A percentile compares a stretch with the other conserved stretches of the same genome.
Evolutionary conservation across 179 eudicot species (phyloP).

Genomic region (Pouteria campechiana): DNA sequence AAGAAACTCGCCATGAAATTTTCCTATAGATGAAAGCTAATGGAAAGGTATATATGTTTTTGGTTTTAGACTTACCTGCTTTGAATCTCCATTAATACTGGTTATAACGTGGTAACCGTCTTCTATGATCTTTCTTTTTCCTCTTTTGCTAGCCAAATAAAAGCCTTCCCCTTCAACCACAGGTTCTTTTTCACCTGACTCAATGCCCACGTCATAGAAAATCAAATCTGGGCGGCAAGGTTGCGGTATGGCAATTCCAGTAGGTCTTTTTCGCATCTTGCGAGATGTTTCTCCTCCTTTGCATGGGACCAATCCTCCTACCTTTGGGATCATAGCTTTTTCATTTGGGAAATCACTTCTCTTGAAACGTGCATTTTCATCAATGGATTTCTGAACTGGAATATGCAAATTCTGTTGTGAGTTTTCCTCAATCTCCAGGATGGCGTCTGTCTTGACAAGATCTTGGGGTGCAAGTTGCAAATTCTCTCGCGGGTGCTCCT

Average conservation of each 20-base stretch:
- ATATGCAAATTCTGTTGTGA: background rate
- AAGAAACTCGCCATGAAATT: background rate
- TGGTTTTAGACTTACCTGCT: conserved; percentile 29
- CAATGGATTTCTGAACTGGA: too few species aligned
- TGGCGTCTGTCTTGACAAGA: too few species aligned
- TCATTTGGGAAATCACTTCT: background rate
- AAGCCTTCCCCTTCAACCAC: conserved; percentile 24
- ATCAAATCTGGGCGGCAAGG: conserved; percentile 8
- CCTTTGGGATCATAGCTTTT: too few species aligned
- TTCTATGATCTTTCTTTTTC: conserved; percentile 38
- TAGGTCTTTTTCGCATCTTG: conserved; percentile 29
- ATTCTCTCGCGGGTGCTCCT: background rate
- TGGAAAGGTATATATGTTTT: background rate
- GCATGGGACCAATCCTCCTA: background rate
- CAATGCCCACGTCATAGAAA: conserved; percentile 4
- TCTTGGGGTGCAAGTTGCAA: background rate
- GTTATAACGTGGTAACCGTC: conserved; percentile 34
- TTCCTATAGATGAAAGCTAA: too few species aligned
- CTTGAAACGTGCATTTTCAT: too few species aligned
- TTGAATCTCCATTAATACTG: conserved; percentile 27
- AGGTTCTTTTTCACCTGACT: conserved; percentile 16
- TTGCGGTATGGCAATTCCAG: conserved; percentile 26
- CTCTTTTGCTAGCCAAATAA: conserved; percentile 37
- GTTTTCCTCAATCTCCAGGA: too few species aligned
- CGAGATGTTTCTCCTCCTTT: background rate